Percentiles rank a stretch among this genome's conserved stretches.
phyloP scores from a whole-genome alignment of 352 stramenopile species.

The Phytophthora cactorum region DNA sequence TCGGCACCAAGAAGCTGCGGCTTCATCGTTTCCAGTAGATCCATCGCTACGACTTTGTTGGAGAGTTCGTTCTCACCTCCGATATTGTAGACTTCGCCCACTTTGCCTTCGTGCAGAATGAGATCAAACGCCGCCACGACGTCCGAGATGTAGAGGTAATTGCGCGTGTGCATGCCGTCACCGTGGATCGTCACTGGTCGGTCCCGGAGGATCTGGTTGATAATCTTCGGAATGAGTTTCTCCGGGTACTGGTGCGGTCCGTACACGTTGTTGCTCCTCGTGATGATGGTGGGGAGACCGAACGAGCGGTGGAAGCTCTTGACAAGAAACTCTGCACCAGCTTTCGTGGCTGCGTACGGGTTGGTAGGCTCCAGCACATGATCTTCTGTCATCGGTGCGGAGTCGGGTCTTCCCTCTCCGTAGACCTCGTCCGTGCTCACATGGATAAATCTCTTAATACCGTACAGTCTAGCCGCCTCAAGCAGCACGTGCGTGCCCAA shows the following conservation, averaged over 20 bases:
- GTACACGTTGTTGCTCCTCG: slow-evolving; percentile 99
- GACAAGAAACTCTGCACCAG: slow-evolving; percentile 97
- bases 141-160: slow-evolving; percentile 98
- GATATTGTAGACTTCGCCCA: slow-evolving; percentile 98
- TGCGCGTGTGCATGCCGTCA: slow-evolving; percentile 94
- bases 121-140: slow-evolving; percentile 96
- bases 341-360: slow-evolving; percentile 98
- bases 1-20: slow-evolving; percentile 39
- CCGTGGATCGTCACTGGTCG: slow-evolving; percentile 95
- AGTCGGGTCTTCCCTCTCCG: slow-evolving; percentile 93
- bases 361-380: slow-evolving; percentile 97
- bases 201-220: slow-evolving; percentile 94
- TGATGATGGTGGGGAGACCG: slow-evolving; percentile 97
- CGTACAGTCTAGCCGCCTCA: slow-evolving; percentile 93
- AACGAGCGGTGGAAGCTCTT: slow-evolving; percentile 95
- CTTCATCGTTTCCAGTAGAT: slow-evolving; percentile 82
- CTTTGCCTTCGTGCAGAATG: slow-evolving; percentile 93
- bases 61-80: slow-evolving; percentile 79
- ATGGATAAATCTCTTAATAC: slow-evolving; percentile 96
- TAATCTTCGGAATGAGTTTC: slow-evolving; percentile 99
- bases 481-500: slow-evolving; percentile 98
- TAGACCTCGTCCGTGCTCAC: slow-evolving; percentile 99
- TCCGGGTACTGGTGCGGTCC: slow-evolving; percentile 99
- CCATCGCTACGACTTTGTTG: slow-evolving; percentile 87
- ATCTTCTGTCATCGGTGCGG: slow-evolving; percentile 94